Base-by-base conservation (phyloP, 352 stramenopile species). In the Globisporangium lucens region DNA sequence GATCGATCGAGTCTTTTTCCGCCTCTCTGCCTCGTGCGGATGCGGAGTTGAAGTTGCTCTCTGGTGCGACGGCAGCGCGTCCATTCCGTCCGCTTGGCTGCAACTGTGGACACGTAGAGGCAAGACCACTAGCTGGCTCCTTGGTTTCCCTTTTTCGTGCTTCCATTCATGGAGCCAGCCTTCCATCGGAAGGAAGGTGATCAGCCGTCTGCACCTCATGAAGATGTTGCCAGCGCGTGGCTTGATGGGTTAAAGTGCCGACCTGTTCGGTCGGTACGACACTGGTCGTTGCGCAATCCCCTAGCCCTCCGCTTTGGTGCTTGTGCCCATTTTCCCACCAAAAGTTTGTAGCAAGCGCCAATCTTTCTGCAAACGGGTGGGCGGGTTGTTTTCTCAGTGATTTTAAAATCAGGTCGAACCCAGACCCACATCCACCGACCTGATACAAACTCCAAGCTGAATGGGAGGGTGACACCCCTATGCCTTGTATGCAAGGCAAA, bases 221-320 rank as follows among this genome's bases (percentile, higher is more conserved):
- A 43, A 43, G 36, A 43, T 43, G 36, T 43, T 17, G 36, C 36
- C 36, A 43, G 41, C 41, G 36, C 36, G 12, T 2, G 33, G 27
- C 53, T 59, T 63, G 36, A 47, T 36, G 27, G 46, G 36, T 56
- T 64, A 27, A 55, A 56, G 36, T 51, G 57, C n/a, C 36, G 22
- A 24, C 24, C 24, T 24, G 24, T 24, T 15, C n/a, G 35, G 35
- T 53, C 36, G 36, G 38, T 20, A 46, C 38, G 38, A 46, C 38
- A 46, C 41, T 46, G 41, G n/a, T 30, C 6, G 24, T 27, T 59
- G 53, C 67, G 57, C 55, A 68, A 72, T 68, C 67, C 53, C 61
- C 61, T 63, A 64, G 0, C 60, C 61, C 61, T 55, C 27, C 38
- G 7, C 61, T n/a, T 29, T 17, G 51, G 6, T 72, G 67, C 65